phyloP scores from a whole-genome alignment of 441 rosid species.

The Croton laevigatus region DNA sequence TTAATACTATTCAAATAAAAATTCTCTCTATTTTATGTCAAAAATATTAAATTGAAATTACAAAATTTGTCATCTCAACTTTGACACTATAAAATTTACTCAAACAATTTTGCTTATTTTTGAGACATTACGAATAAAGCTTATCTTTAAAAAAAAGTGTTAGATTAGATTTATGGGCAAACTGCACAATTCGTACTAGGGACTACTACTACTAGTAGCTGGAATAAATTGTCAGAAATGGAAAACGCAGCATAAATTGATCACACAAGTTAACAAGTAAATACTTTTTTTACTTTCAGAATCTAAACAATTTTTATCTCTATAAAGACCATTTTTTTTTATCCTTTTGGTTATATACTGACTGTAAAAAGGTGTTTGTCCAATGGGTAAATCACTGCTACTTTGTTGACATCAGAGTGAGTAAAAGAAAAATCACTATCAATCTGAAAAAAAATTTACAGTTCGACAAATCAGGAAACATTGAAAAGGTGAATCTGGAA shows the following conservation, averaged over 20 bases:
- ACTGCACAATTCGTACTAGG: too few relatives aligned
- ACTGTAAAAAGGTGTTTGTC: neutral
- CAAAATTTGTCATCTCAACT: too few relatives aligned
- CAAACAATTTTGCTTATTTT: too few relatives aligned
- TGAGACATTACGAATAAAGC: too few relatives aligned
- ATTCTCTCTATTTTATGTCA: too few relatives aligned
- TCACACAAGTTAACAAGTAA: neutral
- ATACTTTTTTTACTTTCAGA: too few relatives aligned
- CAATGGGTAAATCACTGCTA: neutral
- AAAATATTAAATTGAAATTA: too few relatives aligned
- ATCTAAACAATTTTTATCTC: too few relatives aligned
- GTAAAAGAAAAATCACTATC: neutral
- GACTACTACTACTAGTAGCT: neutral
- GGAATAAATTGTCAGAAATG: neutral
- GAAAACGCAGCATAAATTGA: neutral
- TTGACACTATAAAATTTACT: too few relatives aligned
- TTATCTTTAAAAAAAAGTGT: too few relatives aligned
- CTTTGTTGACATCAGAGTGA: neutral
- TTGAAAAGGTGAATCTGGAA: neutral
- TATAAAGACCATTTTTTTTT: neutral
- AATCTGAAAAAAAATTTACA: neutral
- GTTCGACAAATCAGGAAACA: neutral
- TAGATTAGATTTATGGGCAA: too few relatives aligned
- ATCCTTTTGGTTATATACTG: neutral
- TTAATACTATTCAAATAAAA: too few relatives aligned